Conservation (phyloP, 2,329 filamentous ascomycete genomes). For the Venturia aucupariae region DNA sequence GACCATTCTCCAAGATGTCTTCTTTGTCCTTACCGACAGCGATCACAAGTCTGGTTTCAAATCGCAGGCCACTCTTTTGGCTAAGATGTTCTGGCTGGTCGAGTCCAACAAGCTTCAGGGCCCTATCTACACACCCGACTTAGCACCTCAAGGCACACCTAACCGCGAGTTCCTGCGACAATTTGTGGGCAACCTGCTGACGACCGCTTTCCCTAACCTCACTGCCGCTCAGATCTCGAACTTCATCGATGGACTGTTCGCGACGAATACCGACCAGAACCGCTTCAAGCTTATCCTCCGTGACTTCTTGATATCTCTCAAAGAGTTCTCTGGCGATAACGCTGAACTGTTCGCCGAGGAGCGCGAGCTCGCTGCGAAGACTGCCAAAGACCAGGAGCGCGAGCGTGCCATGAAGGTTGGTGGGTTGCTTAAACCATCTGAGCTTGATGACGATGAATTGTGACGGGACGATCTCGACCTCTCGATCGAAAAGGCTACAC, state of each 20-base stretch:
- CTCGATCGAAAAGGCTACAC: neutral
- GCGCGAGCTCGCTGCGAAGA: conserved; percentile 81
- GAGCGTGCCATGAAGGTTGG: conserved; percentile 92
- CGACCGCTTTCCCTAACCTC: conserved; percentile 88
- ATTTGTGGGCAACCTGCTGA: conserved; percentile 76
- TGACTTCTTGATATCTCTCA: conserved; percentile 93
- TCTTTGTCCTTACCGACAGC: conserved; percentile 94
- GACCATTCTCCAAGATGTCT: conserved; percentile 90
- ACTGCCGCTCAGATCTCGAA: conserved; percentile 79
- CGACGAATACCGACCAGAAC: conserved; percentile 77
- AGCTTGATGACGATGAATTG: conserved; percentile 73
- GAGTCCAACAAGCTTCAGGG: conserved; percentile 82
- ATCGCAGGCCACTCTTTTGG: conserved; percentile 86
- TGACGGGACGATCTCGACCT: conserved; percentile 51
- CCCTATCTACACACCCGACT: conserved; percentile 77
- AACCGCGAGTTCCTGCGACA: conserved; percentile 87
- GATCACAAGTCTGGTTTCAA: conserved; percentile 99
- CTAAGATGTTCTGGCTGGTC: conserved; percentile 95
- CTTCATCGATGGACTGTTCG: conserved; percentile 86
- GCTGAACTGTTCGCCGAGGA: conserved; percentile 89
- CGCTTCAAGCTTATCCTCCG: conserved; percentile 94
- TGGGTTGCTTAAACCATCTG: conserved; percentile 92
- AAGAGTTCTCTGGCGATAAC: conserved; percentile 95
- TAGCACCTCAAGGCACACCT: conserved; percentile 70
- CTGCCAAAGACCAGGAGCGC: conserved; percentile 78